These are phyloP conservation scores for Wickerhamiella australiensis DNA, from an alignment of 805 yeast genomes.

Conservation along the genomic window DNA sequence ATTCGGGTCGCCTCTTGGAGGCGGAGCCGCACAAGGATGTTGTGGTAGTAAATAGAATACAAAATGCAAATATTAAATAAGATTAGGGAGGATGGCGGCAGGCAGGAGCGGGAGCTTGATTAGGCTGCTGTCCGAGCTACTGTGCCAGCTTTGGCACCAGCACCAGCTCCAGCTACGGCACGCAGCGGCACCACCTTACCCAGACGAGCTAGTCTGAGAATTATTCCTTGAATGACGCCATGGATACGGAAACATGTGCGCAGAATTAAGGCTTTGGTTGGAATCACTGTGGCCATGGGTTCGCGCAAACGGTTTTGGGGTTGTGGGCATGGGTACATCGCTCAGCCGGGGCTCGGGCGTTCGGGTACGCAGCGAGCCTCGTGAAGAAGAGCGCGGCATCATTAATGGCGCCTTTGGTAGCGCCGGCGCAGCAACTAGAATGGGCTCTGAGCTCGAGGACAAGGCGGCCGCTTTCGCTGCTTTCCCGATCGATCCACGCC, in stretches of 20 bases:
- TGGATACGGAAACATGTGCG: constrained; percentile 10
- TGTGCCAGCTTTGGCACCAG: too few species aligned
- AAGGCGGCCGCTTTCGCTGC: not conserved
- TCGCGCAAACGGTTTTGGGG: constrained; percentile 1
- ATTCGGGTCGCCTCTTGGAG: constrained; percentile 10
- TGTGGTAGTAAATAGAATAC: not conserved
- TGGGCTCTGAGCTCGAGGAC: not conserved
- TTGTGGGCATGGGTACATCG: not conserved
- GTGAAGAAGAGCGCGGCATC: not conserved
- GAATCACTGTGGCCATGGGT: constrained; percentile 8
- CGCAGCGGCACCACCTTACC: not conserved
- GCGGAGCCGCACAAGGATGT: constrained; percentile 10
- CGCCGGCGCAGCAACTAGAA: not conserved
- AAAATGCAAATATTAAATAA: constrained; percentile 1
- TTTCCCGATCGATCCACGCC: not conserved
- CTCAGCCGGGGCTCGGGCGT: not conserved
- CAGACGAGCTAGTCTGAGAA: constrained; percentile 4
- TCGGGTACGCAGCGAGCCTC: not conserved
- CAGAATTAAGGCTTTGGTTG: constrained; percentile 3
- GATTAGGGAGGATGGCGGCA: too few species aligned
- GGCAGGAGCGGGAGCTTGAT: too few species aligned
- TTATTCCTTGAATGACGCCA: constrained; percentile 9
- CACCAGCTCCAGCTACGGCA: not conserved
- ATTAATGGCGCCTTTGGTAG: not conserved
- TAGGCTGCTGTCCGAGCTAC: too few species aligned